Evolutionary conservation across 306 rosid species (phyloP), one percentile per base, ranked within the genome.

Genomic region (Malus fusca): DNA sequence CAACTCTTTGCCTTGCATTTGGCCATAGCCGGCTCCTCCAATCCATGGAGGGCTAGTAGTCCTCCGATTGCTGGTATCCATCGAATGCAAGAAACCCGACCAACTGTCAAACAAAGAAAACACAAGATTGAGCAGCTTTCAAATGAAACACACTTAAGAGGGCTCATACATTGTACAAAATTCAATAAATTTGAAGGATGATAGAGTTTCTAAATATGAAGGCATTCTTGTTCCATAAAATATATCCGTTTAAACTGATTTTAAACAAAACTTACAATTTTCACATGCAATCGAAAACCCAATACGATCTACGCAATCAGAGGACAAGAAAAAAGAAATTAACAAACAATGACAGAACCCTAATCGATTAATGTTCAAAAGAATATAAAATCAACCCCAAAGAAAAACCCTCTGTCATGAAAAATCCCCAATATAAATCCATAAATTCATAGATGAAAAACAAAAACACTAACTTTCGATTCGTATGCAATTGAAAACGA

Each of bases 1-100:
- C 87, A 75, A 85, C 73, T 62, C 84, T 82, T 73, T 75, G 81
- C 37, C 93, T 86, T 5, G 85, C 67, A 1, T 83, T 89, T 48
- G 85, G 75, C 23, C 23, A 77, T 59, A 89, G 44, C 35, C 75
- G 73, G 77, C 78, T 40, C 84, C 87, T 83, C 93, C 93, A 89
- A 59, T 87, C 81, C 77, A 76, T 71, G 66, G 78, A 64, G 46
- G 58, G 75, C 44, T 74, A 58, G 59, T 63, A 28, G 52, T 66
- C 23, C 75, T 73, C 73, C 63, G 77, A 52, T 63, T 69, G 63
- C 51, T 75, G 53, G 19, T 64, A 35, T 70, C 84, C 84, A 80
- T 75, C 64, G n/a, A 73, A 12, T 56, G 13, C 48, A 33, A 33
- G 22, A 15, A 40, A 66, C 31, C 73, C 25, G 68, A 61, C 62